Conservation (phyloP, 192 early-diverging fungal species). For the Dispira parvispora region DNA sequence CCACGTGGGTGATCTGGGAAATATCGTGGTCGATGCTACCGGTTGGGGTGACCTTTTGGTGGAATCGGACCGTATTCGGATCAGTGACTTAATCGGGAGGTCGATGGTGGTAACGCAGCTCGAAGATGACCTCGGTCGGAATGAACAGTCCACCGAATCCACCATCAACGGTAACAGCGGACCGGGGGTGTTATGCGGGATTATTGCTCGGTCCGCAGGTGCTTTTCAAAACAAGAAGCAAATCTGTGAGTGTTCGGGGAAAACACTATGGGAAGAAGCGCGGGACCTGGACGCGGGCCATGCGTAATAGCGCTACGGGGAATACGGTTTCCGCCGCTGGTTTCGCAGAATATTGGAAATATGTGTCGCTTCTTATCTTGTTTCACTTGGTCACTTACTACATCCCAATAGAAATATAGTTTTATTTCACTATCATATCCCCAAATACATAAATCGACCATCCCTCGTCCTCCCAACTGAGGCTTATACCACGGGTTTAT, state of each 20-base stretch:
- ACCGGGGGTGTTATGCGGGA: constrained; percentile 52
- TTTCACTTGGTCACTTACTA: too few relatives aligned
- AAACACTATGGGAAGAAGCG: constrained; percentile 79
- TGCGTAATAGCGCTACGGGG: too few relatives aligned
- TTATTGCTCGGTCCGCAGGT: constrained; percentile 78
- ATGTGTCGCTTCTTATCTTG: too few relatives aligned
- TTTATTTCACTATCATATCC: too few relatives aligned
- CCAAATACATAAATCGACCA: too few relatives aligned
- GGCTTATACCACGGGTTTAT: too few relatives aligned
- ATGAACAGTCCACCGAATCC: neutral
- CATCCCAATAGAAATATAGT: too few relatives aligned
- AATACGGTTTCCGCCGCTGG: too few relatives aligned
- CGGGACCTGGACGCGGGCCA: constrained; percentile 7
- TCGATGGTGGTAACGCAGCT: constrained; percentile 53
- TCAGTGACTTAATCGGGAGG: constrained; percentile 83
- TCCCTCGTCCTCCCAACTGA: too few relatives aligned
- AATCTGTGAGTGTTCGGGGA: constrained; percentile 70
- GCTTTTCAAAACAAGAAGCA: constrained; percentile 81
- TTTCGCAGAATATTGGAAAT: too few relatives aligned
- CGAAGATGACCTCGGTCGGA: constrained; percentile 34
- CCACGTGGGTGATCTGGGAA: constrained; percentile 48
- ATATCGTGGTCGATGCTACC: constrained; percentile 38
- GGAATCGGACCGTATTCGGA: constrained; percentile 54
- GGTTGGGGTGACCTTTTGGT: constrained; percentile 61
- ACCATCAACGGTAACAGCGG: constrained; percentile 37